These are phyloP conservation scores for Gnomoniopsis smithogilvyi DNA, from an alignment of 2,329 filamentous ascomycete genomes.

Conservation along the genomic window DNA sequence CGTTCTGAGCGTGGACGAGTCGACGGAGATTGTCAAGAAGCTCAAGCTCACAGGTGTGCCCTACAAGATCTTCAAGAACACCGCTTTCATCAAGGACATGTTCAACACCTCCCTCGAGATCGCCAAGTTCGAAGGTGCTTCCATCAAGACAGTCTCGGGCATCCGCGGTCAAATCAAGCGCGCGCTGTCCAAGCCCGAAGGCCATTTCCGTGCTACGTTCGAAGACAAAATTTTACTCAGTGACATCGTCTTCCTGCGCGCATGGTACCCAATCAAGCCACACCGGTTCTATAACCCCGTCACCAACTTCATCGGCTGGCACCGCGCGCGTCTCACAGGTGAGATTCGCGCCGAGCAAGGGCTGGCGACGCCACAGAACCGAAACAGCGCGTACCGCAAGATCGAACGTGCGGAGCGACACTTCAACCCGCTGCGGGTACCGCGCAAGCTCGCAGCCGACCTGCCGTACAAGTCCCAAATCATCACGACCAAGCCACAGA, in stretches of 20 bases:
- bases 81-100: conserved; percentile 98
- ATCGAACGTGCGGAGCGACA: conserved; percentile 65
- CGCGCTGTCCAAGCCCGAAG: conserved; percentile 87
- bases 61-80: conserved; percentile 99
- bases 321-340: conserved; percentile 90
- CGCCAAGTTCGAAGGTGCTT: conserved; percentile 95
- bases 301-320: conserved; percentile 90
- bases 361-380: conserved; percentile 72
- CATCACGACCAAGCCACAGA: conserved; percentile 74
- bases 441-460: conserved; percentile 73
- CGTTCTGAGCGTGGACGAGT: conserved; percentile 90
- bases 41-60: conserved; percentile 91
- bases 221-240: conserved; percentile 98
- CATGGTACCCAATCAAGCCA: conserved; percentile 95
- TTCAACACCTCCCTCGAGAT: conserved; percentile 91
- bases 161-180: conserved; percentile 97
- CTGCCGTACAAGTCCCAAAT: conserved; percentile 94
- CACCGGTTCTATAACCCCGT: conserved; percentile 97
- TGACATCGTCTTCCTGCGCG: conserved; percentile 92
- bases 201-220: conserved; percentile 94
- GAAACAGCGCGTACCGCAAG: conserved; percentile 80
- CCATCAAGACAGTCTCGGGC: conserved; percentile 93
- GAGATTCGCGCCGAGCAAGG: conserved; percentile 77
- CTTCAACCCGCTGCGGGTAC: conserved; percentile 78
- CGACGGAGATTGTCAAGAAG: conserved; percentile 98